Evolutionary conservation across 2,329 filamentous ascomycete species (phyloP).

Genomic region (Scorias spongiosa): DNA sequence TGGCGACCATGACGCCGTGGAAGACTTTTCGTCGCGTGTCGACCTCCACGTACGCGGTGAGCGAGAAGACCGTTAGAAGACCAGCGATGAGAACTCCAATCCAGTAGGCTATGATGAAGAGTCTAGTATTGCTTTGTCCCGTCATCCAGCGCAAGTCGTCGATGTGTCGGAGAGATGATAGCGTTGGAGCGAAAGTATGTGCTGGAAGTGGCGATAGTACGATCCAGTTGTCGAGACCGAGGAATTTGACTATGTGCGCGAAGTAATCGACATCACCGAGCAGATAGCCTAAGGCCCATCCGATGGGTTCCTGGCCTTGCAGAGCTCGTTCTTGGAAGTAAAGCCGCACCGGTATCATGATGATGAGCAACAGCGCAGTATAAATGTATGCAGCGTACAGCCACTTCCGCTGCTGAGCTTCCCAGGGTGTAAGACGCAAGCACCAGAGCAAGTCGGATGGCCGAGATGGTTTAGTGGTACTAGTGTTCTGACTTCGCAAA

Average conservation of each 20-base stretch:
- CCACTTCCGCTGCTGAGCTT: conserved; percentile 68
- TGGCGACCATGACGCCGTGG: conserved; percentile 94
- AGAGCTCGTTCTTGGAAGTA: conserved; percentile 57
- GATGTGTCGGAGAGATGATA: background rate
- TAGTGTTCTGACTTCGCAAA: background rate
- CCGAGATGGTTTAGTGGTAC: conserved; percentile 32
- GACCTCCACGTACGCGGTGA: conserved; percentile 74
- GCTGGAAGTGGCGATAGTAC: conserved; percentile 43
- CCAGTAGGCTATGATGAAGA: conserved; percentile 64
- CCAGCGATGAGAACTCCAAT: conserved; percentile 52
- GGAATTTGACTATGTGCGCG: conserved; percentile 53
- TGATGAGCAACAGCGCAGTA: conserved; percentile 44
- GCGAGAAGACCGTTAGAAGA: conserved; percentile 57
- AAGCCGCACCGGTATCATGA: conserved; percentile 55
- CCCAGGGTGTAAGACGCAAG: conserved; percentile 61
- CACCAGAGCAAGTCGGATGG: conserved; percentile 56
- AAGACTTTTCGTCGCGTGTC: conserved; percentile 95
- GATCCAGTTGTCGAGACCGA: conserved; percentile 61
- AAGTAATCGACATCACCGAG: conserved; percentile 64
- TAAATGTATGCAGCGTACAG: conserved; percentile 72
- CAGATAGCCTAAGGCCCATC: conserved; percentile 84
- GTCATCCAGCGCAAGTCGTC: conserved; percentile 44
- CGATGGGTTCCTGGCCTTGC: conserved; percentile 61
- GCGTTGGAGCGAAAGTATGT: conserved; percentile 29
- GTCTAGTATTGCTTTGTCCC: conserved; percentile 67